Base-by-base conservation (phyloP, 1,284 basidiomycete species). In the Golubevia sp. region DNA sequence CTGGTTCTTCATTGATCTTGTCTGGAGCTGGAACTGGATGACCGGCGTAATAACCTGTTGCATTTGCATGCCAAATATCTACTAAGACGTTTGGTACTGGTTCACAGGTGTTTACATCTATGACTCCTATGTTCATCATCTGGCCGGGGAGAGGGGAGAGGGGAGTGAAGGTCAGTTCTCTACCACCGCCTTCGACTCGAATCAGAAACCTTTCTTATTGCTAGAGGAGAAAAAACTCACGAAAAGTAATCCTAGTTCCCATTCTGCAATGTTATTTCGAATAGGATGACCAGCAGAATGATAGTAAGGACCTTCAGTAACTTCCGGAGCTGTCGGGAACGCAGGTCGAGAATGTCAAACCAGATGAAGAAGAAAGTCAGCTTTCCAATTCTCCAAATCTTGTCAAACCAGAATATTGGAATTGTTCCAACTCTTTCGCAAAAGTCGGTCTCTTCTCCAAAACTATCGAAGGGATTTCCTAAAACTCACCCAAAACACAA, bases 81-180 rank as follows among this genome's bases (percentile, higher is more conserved):
- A 91, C 89, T 26, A 91, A 86, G 44, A 89, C 88, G 76, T 90
- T 88, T 2, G 87, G 86, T 0, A 91, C 85, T 20, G 90, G 90
- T 71, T 88, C 84, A 84, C 91, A 92, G 1, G 90, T 91, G 70
- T 90, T 87, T 6, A 91, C 88, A 71, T 92, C 90, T 62, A 91
- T 90, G 6, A 91, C 88, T 30, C 90, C 90, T 49, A 91, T 89
- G 70, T 91, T 89, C 66, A 91, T 86, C 62, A 71, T 63, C 75
- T 77, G 53, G 2, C 8, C 2, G 26, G 3, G 50, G 11, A 52
- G 25, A 34, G 30, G 11, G 21, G 13, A 23, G 25, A 7, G 50
- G 13, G 5, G 25, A 23, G 50, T 7, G 50, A 52, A 52, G 50
- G 50, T 49, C 18, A 49, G 48, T n/a, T n/a, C n/a, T n/a, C n/a